Percentiles rank a stretch among this genome's conserved stretches.
These are phyloP conservation scores for Penicillium brevicompactum DNA, from an alignment of 2,329 filamentous ascomycete genomes.

Conservation along the genomic window DNA sequence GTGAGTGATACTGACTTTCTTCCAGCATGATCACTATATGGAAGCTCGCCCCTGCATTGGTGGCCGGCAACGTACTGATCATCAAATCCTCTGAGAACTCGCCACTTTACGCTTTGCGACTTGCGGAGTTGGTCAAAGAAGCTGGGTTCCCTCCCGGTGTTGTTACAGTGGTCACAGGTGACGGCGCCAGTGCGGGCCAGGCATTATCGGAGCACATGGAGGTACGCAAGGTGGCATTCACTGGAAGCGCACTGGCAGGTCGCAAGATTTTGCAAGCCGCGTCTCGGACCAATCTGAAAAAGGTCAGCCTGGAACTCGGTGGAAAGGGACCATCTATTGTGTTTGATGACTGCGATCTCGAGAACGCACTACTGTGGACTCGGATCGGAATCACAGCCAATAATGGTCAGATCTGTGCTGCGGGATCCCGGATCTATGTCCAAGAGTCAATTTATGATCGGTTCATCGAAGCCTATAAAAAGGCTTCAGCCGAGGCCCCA, in stretches of 20 bases:
- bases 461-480: constrained; percentile 38
- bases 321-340: constrained; percentile 39
- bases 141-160: constrained; percentile 60
- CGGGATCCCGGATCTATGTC: constrained; percentile 37
- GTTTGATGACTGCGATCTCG: constrained; percentile 37
- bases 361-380: constrained; percentile 34
- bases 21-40: constrained; percentile 33
- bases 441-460: constrained; percentile 34
- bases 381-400: constrained; percentile 32
- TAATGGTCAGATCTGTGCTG: constrained; percentile 37
- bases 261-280: constrained; percentile 32
- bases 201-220: constrained; percentile 32
- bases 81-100: constrained; percentile 67
- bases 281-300: constrained; percentile 36
- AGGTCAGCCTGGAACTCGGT: constrained; percentile 37
- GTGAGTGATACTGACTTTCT: not conserved
- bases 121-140: constrained; percentile 51
- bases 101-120: constrained; percentile 51
- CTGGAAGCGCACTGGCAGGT: constrained; percentile 33
- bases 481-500: constrained; percentile 57
- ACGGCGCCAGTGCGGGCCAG: constrained; percentile 58
- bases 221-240: constrained; percentile 39
- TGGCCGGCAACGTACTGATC: constrained; percentile 70
- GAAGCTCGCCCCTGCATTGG: constrained; percentile 66
- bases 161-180: constrained; percentile 61